phyloP scores from a whole-genome alignment of 2,329 filamentous ascomycete species.

The Lachnellula willkommii region DNA sequence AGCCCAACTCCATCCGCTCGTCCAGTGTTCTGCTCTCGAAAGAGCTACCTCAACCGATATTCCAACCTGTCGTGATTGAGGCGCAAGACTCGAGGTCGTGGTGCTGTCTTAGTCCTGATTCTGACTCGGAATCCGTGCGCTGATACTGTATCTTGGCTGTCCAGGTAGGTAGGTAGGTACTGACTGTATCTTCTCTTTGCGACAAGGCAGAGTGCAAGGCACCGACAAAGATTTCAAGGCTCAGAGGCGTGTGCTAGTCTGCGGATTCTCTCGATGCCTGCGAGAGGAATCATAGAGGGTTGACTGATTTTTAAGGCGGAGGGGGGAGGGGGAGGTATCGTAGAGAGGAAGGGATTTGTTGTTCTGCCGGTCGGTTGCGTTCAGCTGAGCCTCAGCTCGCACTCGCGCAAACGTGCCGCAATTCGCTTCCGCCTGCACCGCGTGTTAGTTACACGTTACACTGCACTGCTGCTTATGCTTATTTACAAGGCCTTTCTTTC shows the following conservation, averaged over 20 bases:
- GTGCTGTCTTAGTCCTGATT: background rate
- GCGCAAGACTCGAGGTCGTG: constrained; percentile 2
- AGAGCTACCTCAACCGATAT: constrained; percentile 4
- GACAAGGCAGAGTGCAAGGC: background rate
- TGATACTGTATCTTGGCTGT: background rate
- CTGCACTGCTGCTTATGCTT: background rate
- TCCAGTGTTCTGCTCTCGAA: constrained; percentile 5
- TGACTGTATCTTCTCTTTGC: constrained; percentile 1
- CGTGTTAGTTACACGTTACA: background rate
- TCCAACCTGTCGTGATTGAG: background rate
- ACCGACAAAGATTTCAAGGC: background rate
- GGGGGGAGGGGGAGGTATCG: background rate
- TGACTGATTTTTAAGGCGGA: background rate
- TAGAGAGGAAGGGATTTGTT: background rate
- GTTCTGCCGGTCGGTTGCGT: background rate
- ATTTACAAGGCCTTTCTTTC: background rate
- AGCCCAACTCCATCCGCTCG: constrained; percentile 19
- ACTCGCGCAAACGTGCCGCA: background rate
- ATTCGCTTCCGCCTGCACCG: background rate
- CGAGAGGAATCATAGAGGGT: background rate
- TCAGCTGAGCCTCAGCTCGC: background rate
- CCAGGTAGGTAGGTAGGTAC: background rate
- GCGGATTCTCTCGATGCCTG: constrained; percentile 4
- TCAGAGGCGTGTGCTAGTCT: background rate
- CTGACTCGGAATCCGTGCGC: background rate